Base-by-base conservation (phyloP, 1,139 yeast species). In the Petasospora fabianii region DNA sequence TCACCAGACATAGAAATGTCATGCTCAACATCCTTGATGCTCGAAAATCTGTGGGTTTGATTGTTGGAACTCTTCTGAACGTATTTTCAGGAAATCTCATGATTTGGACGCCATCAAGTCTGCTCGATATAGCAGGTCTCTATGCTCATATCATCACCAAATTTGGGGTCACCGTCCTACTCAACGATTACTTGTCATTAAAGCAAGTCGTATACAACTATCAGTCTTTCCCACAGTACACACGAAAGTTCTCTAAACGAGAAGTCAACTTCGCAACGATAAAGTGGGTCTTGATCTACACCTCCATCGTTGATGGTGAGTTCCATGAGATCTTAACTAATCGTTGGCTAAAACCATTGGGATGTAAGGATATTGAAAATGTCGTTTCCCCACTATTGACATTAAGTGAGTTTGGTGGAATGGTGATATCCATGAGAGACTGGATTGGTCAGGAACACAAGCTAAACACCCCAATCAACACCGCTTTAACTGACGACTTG, bases 171-270 rank as follows among this genome's bases (percentile, higher is more conserved):
- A 77, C 90, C 1, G 72, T 90, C 19, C 57, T 92, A 19, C 65
- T 92, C 30, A 84, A 95, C 2, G 97, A 92, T 58, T 90, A 88
- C 55, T 73, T 94, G 31, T 92, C 94, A n/a, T 66, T 92, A 48
- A 94, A 92, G 56, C 80, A 92, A 45, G 97, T 90, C 13, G 92
- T 92, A 1, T 90, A 86, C 54, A 95, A 92, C 60, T 92, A 92
- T 59, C 95, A 92, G 59, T 83, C 86, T 16, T 82, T 86, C 42
- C 98, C 99, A 0, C 84, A 83, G 55, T 71, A 82, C 32, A 87
- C 97, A 1, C 69, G 95, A 42, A 87, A 70, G 54, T 80, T 84
- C 32, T 87, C 86, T 51, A 85, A 86, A 36, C 77, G 77, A 42
- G 73, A 78, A 41, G 94, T 90, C 3, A 92, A 90, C 54, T 72